Evolutionary conservation across 371 early-diverging fungal species (phyloP), one percentile per base, ranked within the genome.

Genomic region (Blastocladiella emersonii): DNA sequence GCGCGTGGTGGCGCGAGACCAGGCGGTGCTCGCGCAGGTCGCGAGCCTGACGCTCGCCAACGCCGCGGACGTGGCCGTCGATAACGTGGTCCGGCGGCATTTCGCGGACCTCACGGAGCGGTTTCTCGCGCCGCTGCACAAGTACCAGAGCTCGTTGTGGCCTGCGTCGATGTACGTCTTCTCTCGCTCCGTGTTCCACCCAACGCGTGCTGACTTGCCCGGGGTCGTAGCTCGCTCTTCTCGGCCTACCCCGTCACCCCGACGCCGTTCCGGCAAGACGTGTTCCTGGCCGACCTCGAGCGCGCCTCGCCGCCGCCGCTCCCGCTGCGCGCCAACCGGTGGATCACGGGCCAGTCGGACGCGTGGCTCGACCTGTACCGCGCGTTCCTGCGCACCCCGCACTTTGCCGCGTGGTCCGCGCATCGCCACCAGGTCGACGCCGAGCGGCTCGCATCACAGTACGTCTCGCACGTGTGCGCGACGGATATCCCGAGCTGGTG

Each of bases 101-200:
- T 95, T 95, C 80, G 81, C 88, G 13, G 93, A 92, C 55, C 72
- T 98, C 43, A 92, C 96, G 1, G 93, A 91, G 63, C 82, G 88
- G 71, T 95, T 98, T 69, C 70, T 98, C 65, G 90, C 86, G 27
- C 98, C 98, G n/a, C 74, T 98, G 49, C 89, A 93, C 70, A 82
- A 92, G 44, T 90, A 95, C 71, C 93, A 93, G 72, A 85, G 88
- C 62, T 87, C 90, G 5, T 70, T 94, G 57, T 81, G 93, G 32
- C 91, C 94, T 5, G 76, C 83, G 1, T 72, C 69, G 39, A 74
- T 78, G 76, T 68, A 39, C 17, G 67, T 62, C 10, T 21, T 2
- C 23, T 43, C n/a, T 34, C 1, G 6, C 10, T 64, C 10, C n/a
- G 19, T 30, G 5, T 2, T 45, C 34, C 13, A 34, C 45, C 17